A percentile compares a stretch with the other conserved stretches of the same genome.
phyloP scores from a whole-genome alignment of 495 filamentous ascomycete species.

The Thermochaetoides thermophila region DNA sequence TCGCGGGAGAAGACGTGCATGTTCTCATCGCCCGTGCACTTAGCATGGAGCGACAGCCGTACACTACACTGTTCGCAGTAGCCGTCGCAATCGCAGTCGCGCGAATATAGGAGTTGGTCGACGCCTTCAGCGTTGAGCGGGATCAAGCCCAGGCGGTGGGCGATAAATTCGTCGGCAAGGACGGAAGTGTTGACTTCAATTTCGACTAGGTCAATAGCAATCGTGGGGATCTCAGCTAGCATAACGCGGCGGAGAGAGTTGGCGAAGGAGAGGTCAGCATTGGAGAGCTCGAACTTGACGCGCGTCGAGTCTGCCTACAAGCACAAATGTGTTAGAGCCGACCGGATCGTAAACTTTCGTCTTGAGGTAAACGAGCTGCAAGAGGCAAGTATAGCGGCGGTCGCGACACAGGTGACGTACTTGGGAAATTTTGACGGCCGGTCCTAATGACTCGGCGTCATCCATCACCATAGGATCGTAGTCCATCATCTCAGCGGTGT shows the following conservation, averaged over 20 bases:
- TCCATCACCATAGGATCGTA: slow-evolving; percentile 49
- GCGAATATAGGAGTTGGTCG: slow-evolving; percentile 71
- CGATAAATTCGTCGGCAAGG: slow-evolving; percentile 87
- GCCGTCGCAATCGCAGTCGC: slow-evolving; percentile 90
- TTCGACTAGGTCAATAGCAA: slow-evolving; percentile 91
- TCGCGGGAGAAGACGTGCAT: slow-evolving; percentile 89
- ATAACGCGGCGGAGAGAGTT: slow-evolving; percentile 88
- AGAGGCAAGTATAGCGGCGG: background rate
- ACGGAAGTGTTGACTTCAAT: slow-evolving; percentile 87
- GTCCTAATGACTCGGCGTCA: slow-evolving; percentile 47
- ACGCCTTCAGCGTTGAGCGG: slow-evolving; percentile 74
- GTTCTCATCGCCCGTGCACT: slow-evolving; percentile 64
- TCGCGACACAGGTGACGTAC: slow-evolving; percentile 25
- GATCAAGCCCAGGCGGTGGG: slow-evolving; percentile 82
- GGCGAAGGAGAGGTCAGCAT: slow-evolving; percentile 75
- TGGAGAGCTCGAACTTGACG: slow-evolving; percentile 70
- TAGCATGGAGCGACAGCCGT: slow-evolving; percentile 63
- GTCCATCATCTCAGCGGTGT: slow-evolving; percentile 33
- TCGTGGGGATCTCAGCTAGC: slow-evolving; percentile 85
- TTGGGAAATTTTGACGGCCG: slow-evolving; percentile 56
- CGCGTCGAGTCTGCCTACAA: slow-evolving; percentile 48
- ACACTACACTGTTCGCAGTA: slow-evolving; percentile 85
- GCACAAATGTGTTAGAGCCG: slow-evolving; percentile 2
- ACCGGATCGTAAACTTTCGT: too few relatives aligned
- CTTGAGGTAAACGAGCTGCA: too few relatives aligned